Conservation (phyloP, 1,284 basidiomycete species). For the Cutaneotrichosporon arboriforme region DNA sequence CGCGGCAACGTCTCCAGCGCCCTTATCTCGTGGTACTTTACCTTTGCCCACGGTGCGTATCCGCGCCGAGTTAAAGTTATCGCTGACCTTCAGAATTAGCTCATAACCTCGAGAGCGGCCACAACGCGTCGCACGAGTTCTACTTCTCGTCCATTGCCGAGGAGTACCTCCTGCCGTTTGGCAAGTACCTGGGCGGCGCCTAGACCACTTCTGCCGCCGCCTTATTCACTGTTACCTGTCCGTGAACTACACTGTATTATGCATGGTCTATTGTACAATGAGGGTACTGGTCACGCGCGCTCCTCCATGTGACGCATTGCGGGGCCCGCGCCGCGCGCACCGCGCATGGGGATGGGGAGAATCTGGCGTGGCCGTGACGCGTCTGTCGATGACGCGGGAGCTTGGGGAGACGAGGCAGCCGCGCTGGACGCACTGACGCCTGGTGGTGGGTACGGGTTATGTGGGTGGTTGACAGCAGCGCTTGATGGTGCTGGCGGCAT, state of each 20-base stretch:
- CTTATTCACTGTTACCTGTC: neutral
- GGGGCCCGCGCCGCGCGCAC: no score
- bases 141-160: conserved; percentile 90
- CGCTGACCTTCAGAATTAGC: conserved; percentile 27
- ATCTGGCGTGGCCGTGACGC: no score
- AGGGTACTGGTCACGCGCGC: no score
- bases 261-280: neutral
- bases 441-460: no score
- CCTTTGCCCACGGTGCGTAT: conserved; percentile 81
- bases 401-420: no score
- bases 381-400: no score
- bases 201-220: neutral
- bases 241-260: neutral
- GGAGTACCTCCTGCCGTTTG: conserved; percentile 43
- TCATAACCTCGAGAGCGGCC: conserved; percentile 43
- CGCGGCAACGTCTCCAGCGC: conserved; percentile 47
- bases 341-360: no score
- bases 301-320: no score
- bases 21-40: conserved; percentile 80
- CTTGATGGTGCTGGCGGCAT: no score
- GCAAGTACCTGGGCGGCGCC: neutral
- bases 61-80: conserved; percentile 7
- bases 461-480: no score
- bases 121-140: conserved; percentile 68
- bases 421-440: no score